Evolutionary conservation across 1,284 basidiomycete genomes (phyloP), one percentile per base, ranked within the genome.

Genomic region (Ganoderma resinaceum): DNA sequence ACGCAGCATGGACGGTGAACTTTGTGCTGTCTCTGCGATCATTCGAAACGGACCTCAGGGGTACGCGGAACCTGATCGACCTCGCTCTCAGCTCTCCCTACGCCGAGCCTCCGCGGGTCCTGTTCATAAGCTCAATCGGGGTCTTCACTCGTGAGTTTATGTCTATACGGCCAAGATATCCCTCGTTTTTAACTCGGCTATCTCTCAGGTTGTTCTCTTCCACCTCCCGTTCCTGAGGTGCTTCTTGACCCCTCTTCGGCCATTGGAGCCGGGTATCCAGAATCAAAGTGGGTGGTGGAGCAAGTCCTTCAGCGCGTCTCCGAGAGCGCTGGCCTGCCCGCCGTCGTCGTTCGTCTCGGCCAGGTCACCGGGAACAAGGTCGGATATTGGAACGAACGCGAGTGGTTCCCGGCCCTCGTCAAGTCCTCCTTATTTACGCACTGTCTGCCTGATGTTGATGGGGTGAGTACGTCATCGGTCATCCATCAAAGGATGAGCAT

Each of bases 281-380:
- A 83, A 65, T 79, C 80, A 7, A 84, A 84, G 69, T 84, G 80
- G 79, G 78, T 83, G 1, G 76, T 78, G 0, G 82, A 84, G 67
- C 75, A 63, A 62, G 78, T 75, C 38, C 72, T 74, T 49, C 70
- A 55, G 74, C 75, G 61, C 11, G 75, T 72, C 23, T 37, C 57
- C 53, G 72, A 64, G 70, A 72, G 65, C 61, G 74, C 67, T 1
- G 68, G 68, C 0, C 66, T 84, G 31, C 70, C 69, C 1, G 71
- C 78, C 0, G 70, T 79, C 11, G 73, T 81, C 8, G 77, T 84
- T 1, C 79, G 84, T 20, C 78, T 85, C 40, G 84, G 84, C 3
- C 84, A 85, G 70, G 71, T 86, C 26, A 78, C 78, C 49, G 83
- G 84, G 1, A 70, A 72, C 11, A 66, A 69, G 14, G 81, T 77